Base-by-base conservation (phyloP, 768 basidiomycete genomes). In the Termitomyces eurrhizus region DNA sequence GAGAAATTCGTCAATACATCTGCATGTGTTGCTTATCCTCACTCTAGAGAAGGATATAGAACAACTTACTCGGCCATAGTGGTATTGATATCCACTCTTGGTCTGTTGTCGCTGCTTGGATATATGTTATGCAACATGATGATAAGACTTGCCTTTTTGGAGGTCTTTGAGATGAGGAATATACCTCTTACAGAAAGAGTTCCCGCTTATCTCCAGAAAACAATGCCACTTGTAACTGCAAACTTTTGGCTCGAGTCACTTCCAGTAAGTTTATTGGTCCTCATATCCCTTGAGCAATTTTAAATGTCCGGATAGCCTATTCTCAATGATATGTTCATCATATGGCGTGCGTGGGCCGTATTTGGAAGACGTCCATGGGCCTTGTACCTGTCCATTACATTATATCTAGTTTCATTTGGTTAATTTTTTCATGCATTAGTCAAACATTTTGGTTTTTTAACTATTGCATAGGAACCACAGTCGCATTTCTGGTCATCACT, bases 281-380 rank as follows among this genome's bases (percentile, higher is more conserved):
- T 7, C 46, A 1, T 24, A 13, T 24, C 21, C 6, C n/a, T 21
- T 1, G 7, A 16, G 26, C 12, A 29, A 18, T 1, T 21, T 32
- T 13, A 0, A 32, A 7, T 32, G 18, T 18, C 7, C 3, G 4
- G 8, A 18, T 26, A 50, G 48, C 29, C 29, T 3, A 50, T 51
- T 21, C 18, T 51, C 49, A 51, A 51, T 5, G 8, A 33, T 2
- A 3, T n/a, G 7, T 51, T 51, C 18, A 51, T 51, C 16, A 35
- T 51, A 33, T 51, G 49, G 49, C 49, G 32, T 4, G 33, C 33
- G 1, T 51, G 49, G 49, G n/a, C 18, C 18, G 35, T 51, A 1
- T 51, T 51, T 51, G 32, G 49, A 6, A 51, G 49, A 9, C 49
- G 18, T 51, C 9, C 18, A 51, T 51, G 49, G 49, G 33, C 49